phyloP scores from a whole-genome alignment of 75 land plant species.

The Gnetum montanum region DNA sequence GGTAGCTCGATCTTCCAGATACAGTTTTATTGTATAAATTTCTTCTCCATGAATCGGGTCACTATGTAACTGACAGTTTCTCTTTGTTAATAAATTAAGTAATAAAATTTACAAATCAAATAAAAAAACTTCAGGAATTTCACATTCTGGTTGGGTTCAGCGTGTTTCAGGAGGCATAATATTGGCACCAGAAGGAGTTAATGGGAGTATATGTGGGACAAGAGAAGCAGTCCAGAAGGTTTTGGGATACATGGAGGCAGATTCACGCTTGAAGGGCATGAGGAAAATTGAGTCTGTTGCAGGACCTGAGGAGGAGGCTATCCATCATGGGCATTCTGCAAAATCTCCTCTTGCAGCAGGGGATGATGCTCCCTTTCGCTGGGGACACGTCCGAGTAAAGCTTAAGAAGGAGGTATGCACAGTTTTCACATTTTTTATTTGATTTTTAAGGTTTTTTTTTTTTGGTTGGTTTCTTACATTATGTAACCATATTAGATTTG shows the following conservation, averaged over 20 bases:
- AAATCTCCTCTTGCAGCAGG: conserved; percentile 93
- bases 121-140: no score
- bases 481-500: no score
- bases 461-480: background rate
- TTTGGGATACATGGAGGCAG: conserved; percentile 58
- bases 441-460: background rate
- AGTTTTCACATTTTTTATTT: background rate
- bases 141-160: conserved; percentile 51
- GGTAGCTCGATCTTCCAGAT: no score
- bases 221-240: conserved; percentile 69
- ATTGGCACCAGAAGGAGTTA: conserved; percentile 95
- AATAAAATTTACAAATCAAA: no score
- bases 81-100: no score
- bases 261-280: conserved; percentile 61
- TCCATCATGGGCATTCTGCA: conserved; percentile 79
- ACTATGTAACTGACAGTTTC: no score
- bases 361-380: conserved; percentile 94
- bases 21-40: no score
- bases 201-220: conserved; percentile 96
- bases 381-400: conserved; percentile 98
- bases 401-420: conserved; percentile 81
- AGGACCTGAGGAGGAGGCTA: conserved; percentile 76
- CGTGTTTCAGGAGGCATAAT: conserved; percentile 99
- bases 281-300: conserved; percentile 77
- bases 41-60: no score